Base-by-base conservation (phyloP, 257 asterid genomes). In the Osmanthus fragrans region DNA sequence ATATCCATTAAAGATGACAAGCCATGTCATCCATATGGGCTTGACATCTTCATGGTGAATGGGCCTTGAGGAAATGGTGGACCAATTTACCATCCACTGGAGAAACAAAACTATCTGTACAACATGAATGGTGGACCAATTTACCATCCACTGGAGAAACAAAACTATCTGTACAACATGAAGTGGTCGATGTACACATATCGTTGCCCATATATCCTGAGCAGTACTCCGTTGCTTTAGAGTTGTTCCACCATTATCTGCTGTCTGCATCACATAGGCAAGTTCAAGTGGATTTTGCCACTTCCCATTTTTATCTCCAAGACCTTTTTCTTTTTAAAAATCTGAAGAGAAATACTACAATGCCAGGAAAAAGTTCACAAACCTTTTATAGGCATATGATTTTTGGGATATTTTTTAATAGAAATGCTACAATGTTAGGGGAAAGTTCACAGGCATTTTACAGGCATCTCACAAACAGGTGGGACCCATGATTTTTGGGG, bases 41-140 rank as follows among this genome's bases (percentile, higher is more conserved):
- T 2, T 40, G 15, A 6, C 64, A n/a, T 54, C 64, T 54, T 19
- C 64, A 54, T 5, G 27, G 9, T 0, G 21, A 60, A 60, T n/a
- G 32, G 32, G 32, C 18, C 15, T 23, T 66, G 67, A 70, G 79
- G 21, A 64, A 82, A 78, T 82, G 87, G 86, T 82, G 87, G 85
- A 68, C 77, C 87, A 54, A 79, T 60, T 21, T 21, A 47, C n/a
- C 78, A 63, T 47, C 27, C 49, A 40, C 68, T 74, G 89, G 86
- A 83, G 78, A 73, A 68, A 63, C 73, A 76, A 64, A 73, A 80
- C 78, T 60, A 27, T 74, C 34, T 77, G 77, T 64, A n/a, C n/a
- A n/a, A n/a, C n/a, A n/a, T n/a, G n/a, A 82, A 78, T 82, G 87
- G 86, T 82, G 87, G 85, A 68, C 77, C 87, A 54, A 79, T 60